Percentiles rank a stretch among this genome's conserved stretches.
Evolutionary conservation across 2,329 filamentous ascomycete genomes (phyloP).

Genomic region (Trichoderma semiorbis): DNA sequence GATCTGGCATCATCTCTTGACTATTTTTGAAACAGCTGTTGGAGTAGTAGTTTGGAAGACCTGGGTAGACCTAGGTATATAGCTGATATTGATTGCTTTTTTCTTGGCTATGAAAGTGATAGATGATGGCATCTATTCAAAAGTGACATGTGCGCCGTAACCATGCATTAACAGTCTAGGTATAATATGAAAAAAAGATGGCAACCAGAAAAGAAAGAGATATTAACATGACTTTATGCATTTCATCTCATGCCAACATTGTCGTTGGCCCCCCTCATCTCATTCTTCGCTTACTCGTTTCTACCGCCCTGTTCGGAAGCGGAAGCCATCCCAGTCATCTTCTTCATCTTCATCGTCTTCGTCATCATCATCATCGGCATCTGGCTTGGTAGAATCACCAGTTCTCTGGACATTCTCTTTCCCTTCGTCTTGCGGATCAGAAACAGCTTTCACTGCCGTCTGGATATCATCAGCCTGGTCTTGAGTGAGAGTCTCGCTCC

Average conservation of each 20-base stretch:
- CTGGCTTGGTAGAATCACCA: constrained; percentile 40
- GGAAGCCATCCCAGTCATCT: constrained; percentile 59
- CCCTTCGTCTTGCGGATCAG: neutral
- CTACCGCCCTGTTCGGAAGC: constrained; percentile 36
- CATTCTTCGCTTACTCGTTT: neutral
- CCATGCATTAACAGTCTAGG: neutral
- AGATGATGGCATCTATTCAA: neutral
- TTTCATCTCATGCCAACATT: neutral
- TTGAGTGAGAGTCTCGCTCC: constrained; percentile 30
- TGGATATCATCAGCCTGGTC: constrained; percentile 21
- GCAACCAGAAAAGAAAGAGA: neutral
- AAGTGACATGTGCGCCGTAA: neutral
- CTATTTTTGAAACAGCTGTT: neutral
- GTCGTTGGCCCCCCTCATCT: too few relatives aligned
- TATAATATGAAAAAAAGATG: neutral
- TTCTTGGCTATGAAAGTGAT: neutral
- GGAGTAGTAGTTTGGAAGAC: neutral
- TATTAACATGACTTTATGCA: neutral
- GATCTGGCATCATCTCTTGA: neutral
- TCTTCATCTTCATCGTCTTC: constrained; percentile 22
- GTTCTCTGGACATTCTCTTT: constrained; percentile 31
- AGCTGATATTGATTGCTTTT: neutral
- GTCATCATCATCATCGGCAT: constrained; percentile 42
- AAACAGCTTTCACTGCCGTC: neutral
- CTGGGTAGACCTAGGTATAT: neutral